Evolutionary conservation across 805 yeast genomes (phyloP), one percentile per base, ranked within the genome.

Genomic region (Starmera amethionina): DNA sequence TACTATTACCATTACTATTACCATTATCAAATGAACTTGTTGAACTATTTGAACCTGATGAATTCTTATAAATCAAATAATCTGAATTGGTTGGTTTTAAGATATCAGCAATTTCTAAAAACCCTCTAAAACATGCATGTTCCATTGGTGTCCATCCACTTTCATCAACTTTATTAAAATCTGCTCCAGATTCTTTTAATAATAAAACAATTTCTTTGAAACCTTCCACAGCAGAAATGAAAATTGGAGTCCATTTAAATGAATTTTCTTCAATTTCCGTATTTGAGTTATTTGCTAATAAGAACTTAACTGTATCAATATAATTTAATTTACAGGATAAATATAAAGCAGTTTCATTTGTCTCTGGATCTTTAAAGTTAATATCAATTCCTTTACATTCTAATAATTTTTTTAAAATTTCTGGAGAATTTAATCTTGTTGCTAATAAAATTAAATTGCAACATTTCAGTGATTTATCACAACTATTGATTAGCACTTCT

Each of bases 131-230:
- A 37, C 86, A 80, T 0, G 97, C 96, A 59, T 90, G 97, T 54
- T 90, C 97, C 79, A 87, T 79, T n/a, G 97, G 96, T 15, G 87
- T 77, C 97, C 97, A 90, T 0, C 97, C 97, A 39, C 93, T 81
- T 36, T 77, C 81, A 62, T 90, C 97, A 14, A 73, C 68, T 25
- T 67, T 60, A 35, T 73, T 71, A 42, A 64, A 73, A 8, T 67
- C 63, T 5, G 87, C 82, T 16, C 76, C 77, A 34, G 68, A 54
- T 0, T 63, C 60, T 27, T 80, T 58, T 45, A 90, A 66, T 8
- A 73, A 44, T 34, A 71, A 58, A 6, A 79, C 85, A 34, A 85
- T 68, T 3, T 72, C 73, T 32, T 52, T 53, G 40, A 63, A 75
- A 1, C 97, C 97, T 53, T 89, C 95, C 13, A 88, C 82, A 0